Percentiles rank a stretch among this genome's conserved stretches.
phyloP scores from a whole-genome alignment of 2,329 filamentous ascomycete genomes.

The Sporothrix brasiliensis region DNA sequence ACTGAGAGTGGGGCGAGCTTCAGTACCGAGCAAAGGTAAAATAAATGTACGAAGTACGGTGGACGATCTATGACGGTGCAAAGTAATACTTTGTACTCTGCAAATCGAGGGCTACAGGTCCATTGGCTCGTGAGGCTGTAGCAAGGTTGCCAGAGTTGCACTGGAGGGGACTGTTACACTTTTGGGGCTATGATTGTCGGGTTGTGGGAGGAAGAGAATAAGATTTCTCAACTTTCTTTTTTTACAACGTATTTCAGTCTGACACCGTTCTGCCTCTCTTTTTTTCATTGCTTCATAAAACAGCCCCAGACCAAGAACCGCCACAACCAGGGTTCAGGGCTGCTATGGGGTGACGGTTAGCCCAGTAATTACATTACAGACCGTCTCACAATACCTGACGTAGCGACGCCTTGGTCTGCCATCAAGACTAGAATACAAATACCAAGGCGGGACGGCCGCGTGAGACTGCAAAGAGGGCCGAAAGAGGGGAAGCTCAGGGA shows the following conservation, averaged over 20 bases:
- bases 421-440: not conserved
- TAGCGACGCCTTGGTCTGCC: not conserved
- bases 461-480: slow-evolving; percentile 1
- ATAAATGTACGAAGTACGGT: no score
- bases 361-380: not conserved
- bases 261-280: not conserved
- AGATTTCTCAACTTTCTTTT: not conserved
- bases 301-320: slow-evolving; percentile 17
- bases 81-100: not conserved
- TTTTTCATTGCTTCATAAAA: slow-evolving; percentile 9
- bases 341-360: slow-evolving; percentile 6
- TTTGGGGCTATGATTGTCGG: slow-evolving; percentile 8
- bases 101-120: no score
- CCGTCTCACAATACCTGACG: not conserved
- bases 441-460: not conserved
- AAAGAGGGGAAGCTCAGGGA: not conserved
- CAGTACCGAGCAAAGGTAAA: not conserved
- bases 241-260: not conserved
- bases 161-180: not conserved
- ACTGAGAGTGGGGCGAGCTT: not conserved
- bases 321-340: slow-evolving; percentile 12
- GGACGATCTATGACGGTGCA: no score
- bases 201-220: not conserved
- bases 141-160: slow-evolving; percentile 1
- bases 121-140: not conserved